phyloP scores from a whole-genome alignment of 2,329 filamentous ascomycete genomes.

The Ilyonectria robusta region DNA sequence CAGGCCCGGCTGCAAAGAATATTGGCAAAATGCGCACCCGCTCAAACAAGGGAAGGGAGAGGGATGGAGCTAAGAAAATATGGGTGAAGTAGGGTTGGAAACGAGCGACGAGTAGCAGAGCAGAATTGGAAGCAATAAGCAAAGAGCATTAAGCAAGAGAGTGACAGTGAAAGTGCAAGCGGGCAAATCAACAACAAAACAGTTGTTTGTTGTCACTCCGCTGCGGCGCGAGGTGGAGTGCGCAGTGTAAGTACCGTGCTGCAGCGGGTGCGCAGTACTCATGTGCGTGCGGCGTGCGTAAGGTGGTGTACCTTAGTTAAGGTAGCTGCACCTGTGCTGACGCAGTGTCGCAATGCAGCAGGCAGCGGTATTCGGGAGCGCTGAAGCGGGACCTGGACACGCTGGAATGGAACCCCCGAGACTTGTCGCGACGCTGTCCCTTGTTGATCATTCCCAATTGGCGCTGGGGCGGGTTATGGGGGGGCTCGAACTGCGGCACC shows the following conservation, averaged over 20 bases:
- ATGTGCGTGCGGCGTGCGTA: not conserved
- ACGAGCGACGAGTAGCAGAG: not conserved
- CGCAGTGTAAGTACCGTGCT: slow-evolving; percentile 29
- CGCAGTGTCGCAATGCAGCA: slow-evolving; percentile 34
- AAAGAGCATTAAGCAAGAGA: not conserved
- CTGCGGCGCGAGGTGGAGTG: slow-evolving; percentile 23
- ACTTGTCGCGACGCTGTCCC: slow-evolving; percentile 40
- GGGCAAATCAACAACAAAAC: slow-evolving; percentile 8
- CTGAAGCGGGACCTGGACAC: slow-evolving; percentile 4
- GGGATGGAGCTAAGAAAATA: not conserved
- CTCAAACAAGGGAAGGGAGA: slow-evolving; percentile 23
- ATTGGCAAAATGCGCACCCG: slow-evolving; percentile 29
- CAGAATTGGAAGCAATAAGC: not conserved
- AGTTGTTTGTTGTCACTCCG: slow-evolving; percentile 38
- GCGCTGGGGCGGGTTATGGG: slow-evolving; percentile 18
- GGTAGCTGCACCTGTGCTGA: slow-evolving; percentile 5
- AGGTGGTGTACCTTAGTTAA: not conserved
- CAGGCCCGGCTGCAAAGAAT: slow-evolving; percentile 47
- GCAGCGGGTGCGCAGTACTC: slow-evolving; percentile 33
- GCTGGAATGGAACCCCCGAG: slow-evolving; percentile 44
- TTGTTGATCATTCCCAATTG: slow-evolving; percentile 46
- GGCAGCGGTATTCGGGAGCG: slow-evolving; percentile 31
- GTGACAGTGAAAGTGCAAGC: not conserved
- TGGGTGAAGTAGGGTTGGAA: not conserved
- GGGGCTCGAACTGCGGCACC: slow-evolving; percentile 22